Evolutionary conservation across 2,329 filamentous ascomycete species (phyloP).

Genomic region (Monosporascus sp.): DNA sequence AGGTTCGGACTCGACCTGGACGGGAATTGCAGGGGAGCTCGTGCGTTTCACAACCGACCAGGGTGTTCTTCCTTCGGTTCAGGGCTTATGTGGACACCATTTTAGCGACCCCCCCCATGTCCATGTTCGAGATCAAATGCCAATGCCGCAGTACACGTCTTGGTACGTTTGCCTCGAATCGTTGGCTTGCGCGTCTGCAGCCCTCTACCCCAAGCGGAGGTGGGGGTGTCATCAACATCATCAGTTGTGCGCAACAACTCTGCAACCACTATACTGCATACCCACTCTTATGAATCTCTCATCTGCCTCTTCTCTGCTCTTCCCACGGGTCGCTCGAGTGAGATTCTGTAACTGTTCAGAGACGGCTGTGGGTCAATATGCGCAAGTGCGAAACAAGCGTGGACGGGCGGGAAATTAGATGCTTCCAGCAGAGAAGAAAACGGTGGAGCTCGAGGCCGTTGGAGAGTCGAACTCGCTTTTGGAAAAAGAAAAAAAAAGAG

Average conservation of each 20-base stretch:
- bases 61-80: constrained; percentile 32
- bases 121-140: neutral
- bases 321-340: neutral
- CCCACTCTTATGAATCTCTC: neutral
- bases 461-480: too few relatives aligned
- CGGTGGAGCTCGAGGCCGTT: constrained; percentile 2
- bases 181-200: neutral
- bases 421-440: constrained; percentile 5
- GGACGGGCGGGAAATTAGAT: constrained; percentile 13
- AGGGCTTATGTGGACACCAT: constrained; percentile 23
- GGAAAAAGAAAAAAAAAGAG: too few relatives aligned
- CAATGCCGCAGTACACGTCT: neutral
- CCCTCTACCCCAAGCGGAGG: neutral
- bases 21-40: constrained; percentile 42
- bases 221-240: neutral
- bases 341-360: neutral
- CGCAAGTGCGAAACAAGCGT: constrained; percentile 9
- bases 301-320: neutral
- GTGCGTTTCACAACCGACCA: constrained; percentile 46
- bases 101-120: constrained; percentile 15
- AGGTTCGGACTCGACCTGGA: constrained; percentile 33
- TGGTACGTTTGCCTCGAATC: neutral
- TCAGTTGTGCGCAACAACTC: neutral
- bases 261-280: neutral
- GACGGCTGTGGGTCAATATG: constrained; percentile 1